Percentiles rank a stretch among this genome's conserved stretches.
Evolutionary conservation across 2,329 filamentous ascomycete genomes (phyloP).

Genomic region (Fusarium solani-melongenae): DNA sequence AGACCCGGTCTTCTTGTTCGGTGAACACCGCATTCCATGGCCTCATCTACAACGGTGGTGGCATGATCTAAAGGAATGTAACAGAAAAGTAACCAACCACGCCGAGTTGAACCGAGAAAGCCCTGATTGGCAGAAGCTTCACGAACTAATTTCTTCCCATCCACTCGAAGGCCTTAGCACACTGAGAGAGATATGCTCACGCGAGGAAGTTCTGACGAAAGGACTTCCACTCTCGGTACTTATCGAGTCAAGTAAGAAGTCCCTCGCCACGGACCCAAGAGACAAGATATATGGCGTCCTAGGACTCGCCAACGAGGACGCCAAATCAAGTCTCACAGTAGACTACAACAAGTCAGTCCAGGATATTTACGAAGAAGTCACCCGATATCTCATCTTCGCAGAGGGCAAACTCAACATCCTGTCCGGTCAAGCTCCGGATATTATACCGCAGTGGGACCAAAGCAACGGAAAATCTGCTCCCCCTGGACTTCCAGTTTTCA

Average conservation of each 20-base stretch:
- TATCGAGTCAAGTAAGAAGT: not conserved
- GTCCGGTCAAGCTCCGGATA: not conserved
- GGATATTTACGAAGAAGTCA: not conserved
- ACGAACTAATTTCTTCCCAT: not conserved
- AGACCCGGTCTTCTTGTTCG: not conserved
- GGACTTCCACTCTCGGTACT: not conserved
- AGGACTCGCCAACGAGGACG: not conserved
- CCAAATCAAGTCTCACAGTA: not conserved
- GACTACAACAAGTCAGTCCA: not conserved
- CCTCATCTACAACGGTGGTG: not conserved
- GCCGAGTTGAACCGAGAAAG: not conserved
- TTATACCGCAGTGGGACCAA: not conserved
- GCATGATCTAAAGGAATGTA: not conserved
- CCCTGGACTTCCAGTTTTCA: not conserved
- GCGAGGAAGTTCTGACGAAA: not conserved
- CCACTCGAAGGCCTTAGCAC: not conserved
- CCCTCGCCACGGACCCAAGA: slow-evolving; percentile 1
- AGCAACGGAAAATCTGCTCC: not conserved
- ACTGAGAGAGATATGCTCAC: not conserved
- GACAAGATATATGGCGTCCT: slow-evolving; percentile 5
- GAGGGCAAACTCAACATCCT: slow-evolving; percentile 3
- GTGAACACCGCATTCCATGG: not conserved
- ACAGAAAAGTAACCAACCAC: not conserved
- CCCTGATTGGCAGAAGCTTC: not conserved
- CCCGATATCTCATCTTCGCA: not conserved